Evolutionary conservation across 2,329 filamentous ascomycete genomes (phyloP), one percentile per base, ranked within the genome.

Genomic region (Curvularia sp.): DNA sequence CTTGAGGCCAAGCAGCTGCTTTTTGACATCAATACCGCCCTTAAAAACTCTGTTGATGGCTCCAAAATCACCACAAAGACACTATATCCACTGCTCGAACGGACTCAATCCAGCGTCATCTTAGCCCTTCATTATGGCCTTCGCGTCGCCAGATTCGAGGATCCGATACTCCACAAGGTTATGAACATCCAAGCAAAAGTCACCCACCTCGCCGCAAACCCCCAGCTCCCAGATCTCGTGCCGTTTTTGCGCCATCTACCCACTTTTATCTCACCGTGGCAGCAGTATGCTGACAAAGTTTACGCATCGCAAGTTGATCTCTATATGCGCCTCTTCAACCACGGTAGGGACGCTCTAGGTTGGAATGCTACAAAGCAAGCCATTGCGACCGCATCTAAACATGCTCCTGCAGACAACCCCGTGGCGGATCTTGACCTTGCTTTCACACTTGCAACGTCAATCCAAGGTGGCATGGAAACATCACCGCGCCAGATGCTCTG

Each of bases 321-420:
- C 19, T 60, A 60, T 32, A 57, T 49, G 48, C 57, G 53, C 12
- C 53, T 60, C 19, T 53, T 60, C 7, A 19, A 32, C 25, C 53
- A 57, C 30, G 57, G 57, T 15, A 53, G 19, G 30, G 36, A 52
- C 9, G 49, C 49, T n/a, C 45, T 32, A 42, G 49, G 57, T 19
- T 60, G 57, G 53, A 60, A 60, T 23, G 57, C 57, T 10, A 53
- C 57, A 25, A 60, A 60, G 19, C 57, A 60, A 57, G 57, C 53
- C 15, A 53, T 46, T 23, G 28, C 43, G 36, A 53, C 28, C 18
- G 57, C 57, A 49, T 30, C 36, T 18, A 59, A 59, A 39, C 23
- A 52, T 38, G 28, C 57, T 49, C 47, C 53, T 3, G 18, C 41
- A 28, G 25, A 39, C 28, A 41, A 38, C 3, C 48, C 41, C 27